Percentiles rank a stretch among this genome's conserved stretches.
Evolutionary conservation across 106 monocot species (phyloP).

Genomic region (Posidonia australis): DNA sequence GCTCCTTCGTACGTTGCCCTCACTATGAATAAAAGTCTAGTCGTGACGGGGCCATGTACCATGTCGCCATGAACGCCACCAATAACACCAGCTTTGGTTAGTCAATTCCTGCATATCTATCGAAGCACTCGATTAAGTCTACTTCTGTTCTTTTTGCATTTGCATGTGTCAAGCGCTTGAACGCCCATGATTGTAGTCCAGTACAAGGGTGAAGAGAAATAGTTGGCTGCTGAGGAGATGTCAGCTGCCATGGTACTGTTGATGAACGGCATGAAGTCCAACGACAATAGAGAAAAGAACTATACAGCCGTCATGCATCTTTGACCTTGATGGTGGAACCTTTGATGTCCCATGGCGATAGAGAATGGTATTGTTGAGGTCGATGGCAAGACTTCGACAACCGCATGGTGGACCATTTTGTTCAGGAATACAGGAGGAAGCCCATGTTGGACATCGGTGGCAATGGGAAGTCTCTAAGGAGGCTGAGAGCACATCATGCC

Average conservation of each 20-base stretch:
- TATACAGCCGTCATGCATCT: conserved; percentile 2
- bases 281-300: too few relatives aligned
- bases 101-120: too few relatives aligned
- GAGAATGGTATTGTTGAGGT: conserved; percentile 10
- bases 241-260: not conserved
- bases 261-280: conserved; percentile 7
- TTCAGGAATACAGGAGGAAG: conserved; percentile 3
- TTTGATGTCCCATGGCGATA: conserved; percentile 10
- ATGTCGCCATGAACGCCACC: too few relatives aligned
- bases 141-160: too few relatives aligned
- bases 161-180: too few relatives aligned
- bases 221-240: not conserved
- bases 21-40: too few relatives aligned
- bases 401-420: conserved; percentile 14
- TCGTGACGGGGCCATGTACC: too few relatives aligned
- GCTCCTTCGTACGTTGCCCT: too few relatives aligned
- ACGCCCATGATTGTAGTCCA: not conserved
- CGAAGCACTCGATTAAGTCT: too few relatives aligned
- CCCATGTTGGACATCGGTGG: conserved; percentile 11
- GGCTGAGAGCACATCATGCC: conserved; percentile 9
- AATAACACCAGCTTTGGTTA: too few relatives aligned
- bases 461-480: not conserved
- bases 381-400: conserved; percentile 18
- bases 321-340: not conserved
- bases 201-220: not conserved